Percentiles rank a stretch among this genome's conserved stretches.
phyloP scores from a whole-genome alignment of 352 stramenopile species.

The Pythium pectinolyticum region DNA sequence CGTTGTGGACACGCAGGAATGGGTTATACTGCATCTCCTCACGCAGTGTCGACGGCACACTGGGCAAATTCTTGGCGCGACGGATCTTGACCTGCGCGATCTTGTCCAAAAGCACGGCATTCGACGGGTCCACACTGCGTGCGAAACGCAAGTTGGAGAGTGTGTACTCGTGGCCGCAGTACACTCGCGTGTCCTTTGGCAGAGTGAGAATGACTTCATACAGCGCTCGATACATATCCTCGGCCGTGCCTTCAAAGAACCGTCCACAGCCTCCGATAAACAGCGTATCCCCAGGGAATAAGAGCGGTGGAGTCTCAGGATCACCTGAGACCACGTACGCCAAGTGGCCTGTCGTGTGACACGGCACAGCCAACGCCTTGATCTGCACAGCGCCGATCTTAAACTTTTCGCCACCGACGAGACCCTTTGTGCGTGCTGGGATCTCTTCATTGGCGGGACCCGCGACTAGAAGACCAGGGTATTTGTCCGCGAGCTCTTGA shows the following conservation, averaged over 20 bases:
- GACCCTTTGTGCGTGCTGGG: conserved; percentile 56
- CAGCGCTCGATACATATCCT: conserved; percentile 88
- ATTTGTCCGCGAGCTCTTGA: conserved; percentile 55
- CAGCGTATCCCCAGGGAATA: conserved; percentile 89
- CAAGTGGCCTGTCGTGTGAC: conserved; percentile 83
- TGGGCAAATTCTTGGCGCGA: conserved; percentile 85
- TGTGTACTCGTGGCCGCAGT: conserved; percentile 93
- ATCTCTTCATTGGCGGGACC: conserved; percentile 79
- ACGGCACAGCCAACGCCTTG: conserved; percentile 75
- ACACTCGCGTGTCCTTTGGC: conserved; percentile 85
- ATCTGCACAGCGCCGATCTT: conserved; percentile 73
- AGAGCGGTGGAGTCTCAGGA: conserved; percentile 59
- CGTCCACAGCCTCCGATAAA: conserved; percentile 82
- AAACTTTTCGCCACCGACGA: conserved; percentile 83
- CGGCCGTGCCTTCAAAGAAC: conserved; percentile 88
- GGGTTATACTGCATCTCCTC: conserved; percentile 89
- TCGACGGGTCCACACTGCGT: conserved; percentile 91
- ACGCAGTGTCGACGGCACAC: conserved; percentile 87
- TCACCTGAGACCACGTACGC: conserved; percentile 87
- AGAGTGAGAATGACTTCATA: conserved; percentile 87
- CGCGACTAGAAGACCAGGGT: conserved; percentile 64
- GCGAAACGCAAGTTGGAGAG: conserved; percentile 93
- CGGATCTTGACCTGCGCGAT: conserved; percentile 78
- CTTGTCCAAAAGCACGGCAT: conserved; percentile 85
- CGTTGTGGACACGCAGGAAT: conserved; percentile 82